Evolutionary conservation across 495 filamentous ascomycete genomes (phyloP).

Genomic region (Opeltia flavorubescens): DNA sequence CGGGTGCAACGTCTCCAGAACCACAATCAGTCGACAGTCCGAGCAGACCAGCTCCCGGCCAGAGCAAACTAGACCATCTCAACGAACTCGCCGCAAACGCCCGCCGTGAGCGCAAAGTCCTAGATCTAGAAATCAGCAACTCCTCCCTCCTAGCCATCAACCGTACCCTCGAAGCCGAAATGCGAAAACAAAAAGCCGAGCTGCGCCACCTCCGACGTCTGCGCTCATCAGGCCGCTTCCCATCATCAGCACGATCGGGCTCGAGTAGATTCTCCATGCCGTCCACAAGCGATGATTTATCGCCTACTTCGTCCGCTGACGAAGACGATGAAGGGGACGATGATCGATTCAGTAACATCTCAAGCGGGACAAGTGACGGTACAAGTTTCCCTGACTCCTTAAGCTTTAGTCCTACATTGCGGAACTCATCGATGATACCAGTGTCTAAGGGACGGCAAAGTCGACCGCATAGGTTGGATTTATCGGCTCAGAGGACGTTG

Average conservation of each 20-base stretch:
- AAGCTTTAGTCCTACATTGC: neutral
- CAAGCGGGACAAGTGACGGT: neutral
- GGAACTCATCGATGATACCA: conserved; percentile 15
- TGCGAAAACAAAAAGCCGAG: conserved; percentile 83
- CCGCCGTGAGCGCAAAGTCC: conserved; percentile 80
- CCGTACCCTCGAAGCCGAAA: conserved; percentile 74
- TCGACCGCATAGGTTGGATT: conserved; percentile 55
- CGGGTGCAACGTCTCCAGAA: conserved; percentile 13
- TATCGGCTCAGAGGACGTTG: conserved; percentile 77
- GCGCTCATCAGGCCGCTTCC: conserved; percentile 60
- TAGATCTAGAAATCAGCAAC: conserved; percentile 97
- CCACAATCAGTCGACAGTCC: conserved; percentile 33
- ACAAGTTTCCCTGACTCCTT: neutral
- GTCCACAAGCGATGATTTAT: conserved; percentile 15
- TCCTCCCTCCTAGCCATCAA: conserved; percentile 96
- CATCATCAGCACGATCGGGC: conserved; percentile 31
- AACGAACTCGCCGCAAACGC: conserved; percentile 69
- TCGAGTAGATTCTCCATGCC: conserved; percentile 22
- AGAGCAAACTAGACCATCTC: conserved; percentile 30
- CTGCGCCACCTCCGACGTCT: conserved; percentile 70
- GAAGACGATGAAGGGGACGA: conserved; percentile 12
- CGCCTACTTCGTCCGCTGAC: conserved; percentile 24
- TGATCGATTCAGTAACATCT: conserved; percentile 1
- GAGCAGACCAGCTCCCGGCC: conserved; percentile 3
- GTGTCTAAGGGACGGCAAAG: conserved; percentile 46